phyloP scores from a whole-genome alignment of 225 moss, liverwort and hornwort genomes.

The Bryoerythrophyllum caledonicum region DNA sequence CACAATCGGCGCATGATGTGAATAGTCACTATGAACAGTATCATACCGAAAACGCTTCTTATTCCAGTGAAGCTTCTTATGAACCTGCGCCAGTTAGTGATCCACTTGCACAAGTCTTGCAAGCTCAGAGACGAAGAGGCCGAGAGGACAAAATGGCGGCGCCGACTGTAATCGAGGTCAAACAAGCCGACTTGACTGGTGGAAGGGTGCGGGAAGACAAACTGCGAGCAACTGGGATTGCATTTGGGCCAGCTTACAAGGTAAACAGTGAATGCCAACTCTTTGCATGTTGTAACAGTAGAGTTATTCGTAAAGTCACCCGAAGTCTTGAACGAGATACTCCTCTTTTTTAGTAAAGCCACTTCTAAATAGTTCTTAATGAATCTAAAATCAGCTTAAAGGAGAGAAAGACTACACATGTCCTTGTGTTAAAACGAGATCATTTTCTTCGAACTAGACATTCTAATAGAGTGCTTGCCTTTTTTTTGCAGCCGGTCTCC shows the following conservation, averaged over 20 bases:
- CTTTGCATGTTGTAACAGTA: background rate
- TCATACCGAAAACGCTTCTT: constrained; percentile 35
- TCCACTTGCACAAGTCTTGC: constrained; percentile 77
- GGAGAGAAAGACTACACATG: background rate
- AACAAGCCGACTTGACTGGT: constrained; percentile 91
- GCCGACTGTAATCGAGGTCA: constrained; percentile 83
- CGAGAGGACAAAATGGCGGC: constrained; percentile 64
- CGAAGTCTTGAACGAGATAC: no score
- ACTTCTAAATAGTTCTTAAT: no score
- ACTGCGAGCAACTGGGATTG: constrained; percentile 86
- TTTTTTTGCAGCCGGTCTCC: constrained; percentile 65
- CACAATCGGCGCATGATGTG: constrained; percentile 21
- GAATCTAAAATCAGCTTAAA: no score
- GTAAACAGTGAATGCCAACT: constrained; percentile 30
- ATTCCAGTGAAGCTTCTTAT: constrained; percentile 32
- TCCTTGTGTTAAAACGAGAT: background rate
- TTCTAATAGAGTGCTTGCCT: constrained; percentile 1
- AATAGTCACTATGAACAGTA: constrained; percentile 34
- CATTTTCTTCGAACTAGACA: background rate
- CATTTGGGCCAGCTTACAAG: constrained; percentile 89
- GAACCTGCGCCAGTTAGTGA: constrained; percentile 33
- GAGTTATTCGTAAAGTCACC: no score
- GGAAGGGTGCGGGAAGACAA: constrained; percentile 85
- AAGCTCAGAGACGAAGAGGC: constrained; percentile 82
- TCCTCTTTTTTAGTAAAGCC: no score